Evolutionary conservation across 108 stramenopile genomes (phyloP).

Genomic region (Cylindrotheca closterium): DNA sequence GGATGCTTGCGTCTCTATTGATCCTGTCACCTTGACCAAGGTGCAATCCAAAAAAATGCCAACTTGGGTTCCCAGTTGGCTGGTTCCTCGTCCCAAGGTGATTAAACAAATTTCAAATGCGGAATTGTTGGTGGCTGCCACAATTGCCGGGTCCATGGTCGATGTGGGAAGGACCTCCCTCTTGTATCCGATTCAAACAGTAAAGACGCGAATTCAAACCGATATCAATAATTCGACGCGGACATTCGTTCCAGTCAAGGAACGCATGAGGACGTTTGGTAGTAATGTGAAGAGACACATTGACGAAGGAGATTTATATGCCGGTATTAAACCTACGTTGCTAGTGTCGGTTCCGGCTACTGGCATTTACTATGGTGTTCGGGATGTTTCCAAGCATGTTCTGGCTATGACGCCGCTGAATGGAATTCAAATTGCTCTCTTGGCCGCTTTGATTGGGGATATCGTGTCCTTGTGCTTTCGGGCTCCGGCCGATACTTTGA

Average conservation of each 20-base stretch:
- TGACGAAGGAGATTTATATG: conserved; percentile 67
- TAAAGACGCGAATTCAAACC: conserved; percentile 76
- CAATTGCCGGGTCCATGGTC: conserved; percentile 62
- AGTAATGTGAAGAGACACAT: conserved; percentile 43
- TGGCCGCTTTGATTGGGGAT: conserved; percentile 63
- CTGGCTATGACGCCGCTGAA: conserved; percentile 35
- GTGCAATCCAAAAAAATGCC: conserved; percentile 35
- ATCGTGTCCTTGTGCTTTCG: conserved; percentile 64
- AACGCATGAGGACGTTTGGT: conserved; percentile 36
- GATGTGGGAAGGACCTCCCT: conserved; percentile 71
- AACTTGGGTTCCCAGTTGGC: conserved; percentile 35
- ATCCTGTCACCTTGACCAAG: conserved; percentile 42
- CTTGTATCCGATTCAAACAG: conserved; percentile 70
- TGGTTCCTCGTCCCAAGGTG: conserved; percentile 42
- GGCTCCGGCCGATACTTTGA: conserved; percentile 72
- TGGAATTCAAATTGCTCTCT: conserved; percentile 39
- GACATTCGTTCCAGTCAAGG: conserved; percentile 15
- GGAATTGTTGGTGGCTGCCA: conserved; percentile 67
- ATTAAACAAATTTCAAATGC: conserved; percentile 64
- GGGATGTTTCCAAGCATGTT: conserved; percentile 65
- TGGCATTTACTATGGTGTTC: conserved; percentile 76
- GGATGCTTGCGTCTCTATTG: conserved; percentile 28
- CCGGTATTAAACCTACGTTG: conserved; percentile 68
- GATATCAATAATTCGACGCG: conserved; percentile 25
- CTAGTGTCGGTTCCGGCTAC: conserved; percentile 77